Percentiles rank a stretch among this genome's conserved stretches.
These are phyloP conservation scores for Entomortierella lignicola DNA, from an alignment of 192 early-diverging fungal species.

Conservation along the genomic window DNA sequence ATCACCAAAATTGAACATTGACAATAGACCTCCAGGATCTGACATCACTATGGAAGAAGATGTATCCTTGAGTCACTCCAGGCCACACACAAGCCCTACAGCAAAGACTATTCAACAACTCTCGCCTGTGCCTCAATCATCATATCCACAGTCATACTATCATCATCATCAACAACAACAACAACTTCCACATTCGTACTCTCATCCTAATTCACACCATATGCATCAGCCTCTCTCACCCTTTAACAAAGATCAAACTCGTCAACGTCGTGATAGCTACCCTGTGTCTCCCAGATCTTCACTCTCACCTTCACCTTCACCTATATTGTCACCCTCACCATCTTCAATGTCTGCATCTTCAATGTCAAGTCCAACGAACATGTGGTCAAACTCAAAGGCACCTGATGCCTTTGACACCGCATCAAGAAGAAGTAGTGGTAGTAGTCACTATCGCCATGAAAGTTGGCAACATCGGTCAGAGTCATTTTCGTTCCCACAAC, in stretches of 20 bases:
- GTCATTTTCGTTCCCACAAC: not conserved
- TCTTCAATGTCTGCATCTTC: slow-evolving; percentile 26
- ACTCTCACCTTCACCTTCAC: slow-evolving; percentile 29
- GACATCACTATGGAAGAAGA: slow-evolving; percentile 22
- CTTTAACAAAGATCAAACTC: not conserved
- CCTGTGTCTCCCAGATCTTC: slow-evolving; percentile 32
- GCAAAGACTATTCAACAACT: not conserved
- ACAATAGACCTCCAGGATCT: slow-evolving; percentile 1
- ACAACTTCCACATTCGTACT: not conserved
- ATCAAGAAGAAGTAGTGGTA: not conserved
- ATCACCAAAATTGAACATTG: not conserved
- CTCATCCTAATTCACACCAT: slow-evolving; percentile 1
- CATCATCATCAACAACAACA: not conserved
- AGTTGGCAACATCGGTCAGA: slow-evolving; percentile 4
- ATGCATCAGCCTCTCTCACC: slow-evolving; percentile 1
- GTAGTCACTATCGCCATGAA: not conserved
- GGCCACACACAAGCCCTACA: not conserved
- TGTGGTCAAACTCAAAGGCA: slow-evolving; percentile 30
- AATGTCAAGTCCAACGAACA: slow-evolving; percentile 33
- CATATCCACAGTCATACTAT: slow-evolving; percentile 4
- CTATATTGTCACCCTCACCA: slow-evolving; percentile 34
- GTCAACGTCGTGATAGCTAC: slow-evolving; percentile 33
- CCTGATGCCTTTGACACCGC: slow-evolving; percentile 8
- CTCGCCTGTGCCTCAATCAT: not conserved
- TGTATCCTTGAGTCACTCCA: not conserved